Evolutionary conservation across 1,284 basidiomycete genomes (phyloP).

Genomic region (Ganoderma lingzhi): DNA sequence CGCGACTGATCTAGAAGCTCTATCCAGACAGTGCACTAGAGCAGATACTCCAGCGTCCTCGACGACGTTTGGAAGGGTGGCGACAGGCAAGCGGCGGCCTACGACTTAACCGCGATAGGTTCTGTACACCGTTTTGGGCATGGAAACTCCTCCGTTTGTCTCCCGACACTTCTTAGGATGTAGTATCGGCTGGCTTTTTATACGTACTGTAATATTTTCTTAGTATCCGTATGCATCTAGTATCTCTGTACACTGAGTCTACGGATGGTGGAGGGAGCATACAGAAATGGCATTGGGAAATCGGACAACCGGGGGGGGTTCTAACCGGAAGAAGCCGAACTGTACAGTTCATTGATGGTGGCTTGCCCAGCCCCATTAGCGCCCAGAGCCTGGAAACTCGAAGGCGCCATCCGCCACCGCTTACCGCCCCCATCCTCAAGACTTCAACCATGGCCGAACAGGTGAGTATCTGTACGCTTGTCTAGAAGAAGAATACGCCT

Average conservation of each 20-base stretch:
- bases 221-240: background rate
- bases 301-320: conserved; percentile 12
- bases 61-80: conserved; percentile 25
- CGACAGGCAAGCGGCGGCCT: background rate
- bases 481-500: background rate
- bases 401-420: conserved; percentile 35
- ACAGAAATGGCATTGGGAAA: no score
- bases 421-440: conserved; percentile 41
- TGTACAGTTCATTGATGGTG: conserved; percentile 46
- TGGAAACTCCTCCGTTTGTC: background rate
- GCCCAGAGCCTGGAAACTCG: conserved; percentile 33
- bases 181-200: background rate
- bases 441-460: conserved; percentile 68
- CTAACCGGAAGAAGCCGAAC: conserved; percentile 39
- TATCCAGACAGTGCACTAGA: conserved; percentile 14
- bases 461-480: conserved; percentile 46
- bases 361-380: conserved; percentile 39
- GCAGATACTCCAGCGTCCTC: conserved; percentile 28
- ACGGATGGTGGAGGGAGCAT: no score
- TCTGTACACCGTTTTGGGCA: background rate
- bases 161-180: background rate
- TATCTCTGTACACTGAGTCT: background rate
- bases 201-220: background rate
- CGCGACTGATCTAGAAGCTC: conserved; percentile 8
- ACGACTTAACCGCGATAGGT: background rate